Evolutionary conservation across 495 filamentous ascomycete species (phyloP), one percentile per base, ranked within the genome.

Genomic region (Hyaloscypha finlandica): DNA sequence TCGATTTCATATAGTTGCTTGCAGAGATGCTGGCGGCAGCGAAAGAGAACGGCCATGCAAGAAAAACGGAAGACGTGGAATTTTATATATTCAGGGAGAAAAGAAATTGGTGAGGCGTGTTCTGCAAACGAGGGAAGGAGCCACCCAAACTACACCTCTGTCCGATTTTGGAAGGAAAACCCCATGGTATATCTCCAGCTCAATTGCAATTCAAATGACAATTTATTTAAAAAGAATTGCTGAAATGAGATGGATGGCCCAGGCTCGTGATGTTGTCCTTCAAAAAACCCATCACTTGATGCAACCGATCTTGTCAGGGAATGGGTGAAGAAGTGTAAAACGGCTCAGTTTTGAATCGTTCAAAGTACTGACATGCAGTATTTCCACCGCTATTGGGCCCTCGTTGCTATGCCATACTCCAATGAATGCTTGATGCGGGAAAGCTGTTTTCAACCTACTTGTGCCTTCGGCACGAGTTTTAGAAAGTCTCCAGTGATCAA

Each of bases 321-420:
- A 1, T 48, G 42, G 0, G 9, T 19, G 42, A 12, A 16, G 42
- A 4, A 19, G 16, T 48, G 11, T 48, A 48, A 12, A 4, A 4
- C 4, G 16, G 42, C 16, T 6, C 8, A 48, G 42, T 48, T 19
- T 48, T 48, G 42, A 19, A 48, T 14, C 4, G 8, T 48, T 14
- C 42, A 16, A 4, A 48, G 42, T 11, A 48, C 42, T 48, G 42
- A 48, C 3, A 14, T 48, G 42, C 42, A 48, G 42, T 19, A 48
- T 11, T 19, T 19, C 16, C 42, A 48, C 14, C 42, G 42, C 16
- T 19, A 48, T 29, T 32, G 22, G 6, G 22, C 30, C 53, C 19
- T 32, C 53, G 20, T 29, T 9, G 22, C 53, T 56, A 56, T 56
- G 53, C 53, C 22, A 56, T 32, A 56, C 20, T 56, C 53, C 22